Percentiles rank a stretch among this genome's conserved stretches.
phyloP scores from a whole-genome alignment of 108 stramenopile genomes.

The Fragilaria radians region DNA sequence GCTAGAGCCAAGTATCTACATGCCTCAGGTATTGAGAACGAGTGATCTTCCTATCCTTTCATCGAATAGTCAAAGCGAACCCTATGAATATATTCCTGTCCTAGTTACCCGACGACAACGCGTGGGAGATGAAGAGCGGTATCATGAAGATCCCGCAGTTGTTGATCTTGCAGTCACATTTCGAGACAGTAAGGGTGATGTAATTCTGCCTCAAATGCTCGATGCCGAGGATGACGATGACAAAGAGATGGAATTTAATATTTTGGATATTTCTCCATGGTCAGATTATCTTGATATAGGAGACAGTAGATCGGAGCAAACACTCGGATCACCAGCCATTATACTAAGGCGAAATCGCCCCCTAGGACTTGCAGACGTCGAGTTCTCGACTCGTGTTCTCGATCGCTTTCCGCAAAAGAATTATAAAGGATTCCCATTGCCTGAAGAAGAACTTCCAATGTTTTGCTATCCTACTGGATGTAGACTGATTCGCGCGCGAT shows the following conservation, averaged over 20 bases:
- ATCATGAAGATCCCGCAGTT: slow-evolving; percentile 73
- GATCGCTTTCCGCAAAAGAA: slow-evolving; percentile 80
- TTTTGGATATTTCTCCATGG: slow-evolving; percentile 33
- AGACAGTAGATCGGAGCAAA: background rate
- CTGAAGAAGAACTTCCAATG: slow-evolving; percentile 84
- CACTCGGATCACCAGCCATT: slow-evolving; percentile 24
- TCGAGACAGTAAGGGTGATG: slow-evolving; percentile 32
- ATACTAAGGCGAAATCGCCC: slow-evolving; percentile 52
- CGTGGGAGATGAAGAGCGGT: slow-evolving; percentile 72
- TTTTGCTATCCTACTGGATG: slow-evolving; percentile 87
- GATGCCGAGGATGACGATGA: slow-evolving; percentile 46
- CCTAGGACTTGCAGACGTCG: slow-evolving; percentile 69
- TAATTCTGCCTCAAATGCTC: slow-evolving; percentile 25
- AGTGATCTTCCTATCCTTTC: slow-evolving; percentile 8
- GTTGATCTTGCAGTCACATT: slow-evolving; percentile 57
- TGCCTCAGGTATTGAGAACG: slow-evolving; percentile 13
- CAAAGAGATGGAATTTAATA: slow-evolving; percentile 25
- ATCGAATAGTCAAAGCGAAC: background rate
- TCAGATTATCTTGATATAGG: background rate
- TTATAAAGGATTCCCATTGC: slow-evolving; percentile 78
- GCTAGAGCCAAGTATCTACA: slow-evolving; percentile 3
- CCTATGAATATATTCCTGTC: slow-evolving; percentile 52
- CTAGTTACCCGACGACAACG: slow-evolving; percentile 70
- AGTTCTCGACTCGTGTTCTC: slow-evolving; percentile 64
- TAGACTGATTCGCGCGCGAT: slow-evolving; percentile 51